Base-by-base conservation (phyloP, 192 early-diverging fungal genomes). In the Spizellomyces punctatus region DNA sequence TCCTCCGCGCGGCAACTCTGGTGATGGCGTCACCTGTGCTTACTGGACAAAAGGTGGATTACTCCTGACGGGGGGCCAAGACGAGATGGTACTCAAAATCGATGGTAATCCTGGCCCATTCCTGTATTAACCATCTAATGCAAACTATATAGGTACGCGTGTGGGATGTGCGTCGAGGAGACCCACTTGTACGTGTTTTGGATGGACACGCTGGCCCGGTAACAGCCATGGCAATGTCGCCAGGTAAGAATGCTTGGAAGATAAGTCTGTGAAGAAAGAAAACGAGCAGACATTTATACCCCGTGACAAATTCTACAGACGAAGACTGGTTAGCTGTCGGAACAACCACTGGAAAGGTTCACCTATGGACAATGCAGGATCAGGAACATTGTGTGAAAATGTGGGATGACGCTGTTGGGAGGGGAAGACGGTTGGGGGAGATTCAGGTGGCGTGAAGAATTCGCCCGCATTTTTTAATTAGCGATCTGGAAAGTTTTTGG, bases 241-340 rank as follows among this genome's bases (percentile, higher is more conserved):
- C 27, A 0, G 48, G 64, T 22, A 17, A 9, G 45, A 17, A 17
- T 46, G 19, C 19, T 46, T 46, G 7, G 5, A 63, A 17, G 0
- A n/a, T 10, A 63, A 2, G 42, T 0, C 27, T 41, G n/a, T 6
- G 0, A 8, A 44, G 61, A 63, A 44, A 16, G 17, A n/a, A 16
- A 27, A 5, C 61, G 16, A 27, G 48, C 12, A 14, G 43, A 27
- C 44, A 17, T 50, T 1, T 47, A 6, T 27, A 17, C 1, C 27
- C 2, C 59, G 3, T 61, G 12, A 2, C 27, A 36, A 36, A 2
- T 36, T 3, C 12, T 48, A 5, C 16, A 48, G 64, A 65, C n/a
- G 64, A 65, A 17, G 58, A 62, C 21, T 70, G 58, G 21, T 14
- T 70, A 10, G 68, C 58, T 12, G 68, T 70, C 19, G 68, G 68